Evolutionary conservation across 352 stramenopile species (phyloP), one percentile per base, ranked within the genome.

Genomic region (Lagenidium giganteum): DNA sequence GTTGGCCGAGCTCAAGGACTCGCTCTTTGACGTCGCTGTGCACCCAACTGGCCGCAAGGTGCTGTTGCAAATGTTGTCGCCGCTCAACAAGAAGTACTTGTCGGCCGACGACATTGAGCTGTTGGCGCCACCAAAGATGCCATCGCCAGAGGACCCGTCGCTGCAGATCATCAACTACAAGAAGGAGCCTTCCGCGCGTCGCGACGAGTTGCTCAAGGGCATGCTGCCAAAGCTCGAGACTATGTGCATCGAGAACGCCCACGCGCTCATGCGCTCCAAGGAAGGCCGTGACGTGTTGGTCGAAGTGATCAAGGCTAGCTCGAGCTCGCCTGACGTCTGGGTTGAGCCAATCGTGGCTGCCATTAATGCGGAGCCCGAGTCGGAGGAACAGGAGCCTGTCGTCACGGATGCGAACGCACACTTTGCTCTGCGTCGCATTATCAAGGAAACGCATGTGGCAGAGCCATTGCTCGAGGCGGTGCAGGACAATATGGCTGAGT

Each of bases 141-240:
- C 68, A 22, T 82, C 64, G 21, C 31, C 51, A 1, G 74, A 86
- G 13, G 72, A 83, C 29, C 32, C 74, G 14, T 64, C 32, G 9
- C 38, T 70, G 16, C 39, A 67, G 20, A 48, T 86, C 16, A 69
- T 87, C 22, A 89, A 87, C 52, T 89, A 89, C 70, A 87, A 87
- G 64, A 89, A 89, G 48, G 69, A 87, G 49, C 77, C 77, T 16
- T 54, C 71, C 2, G 56, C 66, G 35, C 74, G 75, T 57, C 69
- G 71, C 28, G 64, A 83, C 24, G 75, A 87, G 50, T 42, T 87
- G 17, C 47, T 85, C 23, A 77, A 81, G 44, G 70, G 72, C 24
- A 44, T 86, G 44, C 31, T 83, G 54, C 68, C 76, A 13, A 83
- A 85, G 47, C 54, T 88, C n/a, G 66, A 86, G 39, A 67, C 75